phyloP scores from a whole-genome alignment of 805 yeast species.

The Candida namnaoensis region DNA sequence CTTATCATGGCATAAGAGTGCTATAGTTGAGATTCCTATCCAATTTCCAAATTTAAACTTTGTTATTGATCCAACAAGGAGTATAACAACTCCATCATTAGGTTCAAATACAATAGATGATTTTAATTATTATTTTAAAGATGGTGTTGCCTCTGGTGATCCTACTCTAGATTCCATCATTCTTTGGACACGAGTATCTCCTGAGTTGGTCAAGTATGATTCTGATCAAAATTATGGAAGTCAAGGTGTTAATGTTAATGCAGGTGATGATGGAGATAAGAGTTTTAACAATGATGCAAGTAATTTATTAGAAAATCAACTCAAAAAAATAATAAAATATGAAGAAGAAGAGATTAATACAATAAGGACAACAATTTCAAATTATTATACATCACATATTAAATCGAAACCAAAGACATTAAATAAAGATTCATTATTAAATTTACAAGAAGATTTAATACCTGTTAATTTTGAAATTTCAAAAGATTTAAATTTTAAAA shows the following conservation, averaged over 20 bases:
- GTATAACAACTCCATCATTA: not conserved
- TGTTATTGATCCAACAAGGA: not conserved
- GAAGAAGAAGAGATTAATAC: too few relatives aligned
- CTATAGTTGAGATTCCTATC: not conserved
- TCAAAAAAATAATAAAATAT: too few relatives aligned
- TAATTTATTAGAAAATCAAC: too few relatives aligned
- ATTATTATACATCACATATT: too few relatives aligned
- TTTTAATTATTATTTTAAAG: not conserved
- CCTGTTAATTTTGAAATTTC: not conserved
- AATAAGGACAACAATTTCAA: too few relatives aligned
- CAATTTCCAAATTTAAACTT: not conserved
- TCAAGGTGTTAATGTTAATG: too few relatives aligned
- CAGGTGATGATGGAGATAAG: not conserved
- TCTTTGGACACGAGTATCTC: conserved; percentile 1
- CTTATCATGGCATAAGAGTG: not conserved
- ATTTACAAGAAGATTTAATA: not conserved
- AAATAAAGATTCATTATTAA: too few relatives aligned
- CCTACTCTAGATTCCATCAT: not conserved
- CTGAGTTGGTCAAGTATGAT: not conserved
- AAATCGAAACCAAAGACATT: not conserved
- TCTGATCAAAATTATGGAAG: not conserved
- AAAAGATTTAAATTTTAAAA: not conserved
- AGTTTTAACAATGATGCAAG: too few relatives aligned
- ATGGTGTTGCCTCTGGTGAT: conserved; percentile 1
- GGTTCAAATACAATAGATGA: not conserved